phyloP scores from a whole-genome alignment of 2,329 filamentous ascomycete genomes.

The Blumeria hordei region DNA sequence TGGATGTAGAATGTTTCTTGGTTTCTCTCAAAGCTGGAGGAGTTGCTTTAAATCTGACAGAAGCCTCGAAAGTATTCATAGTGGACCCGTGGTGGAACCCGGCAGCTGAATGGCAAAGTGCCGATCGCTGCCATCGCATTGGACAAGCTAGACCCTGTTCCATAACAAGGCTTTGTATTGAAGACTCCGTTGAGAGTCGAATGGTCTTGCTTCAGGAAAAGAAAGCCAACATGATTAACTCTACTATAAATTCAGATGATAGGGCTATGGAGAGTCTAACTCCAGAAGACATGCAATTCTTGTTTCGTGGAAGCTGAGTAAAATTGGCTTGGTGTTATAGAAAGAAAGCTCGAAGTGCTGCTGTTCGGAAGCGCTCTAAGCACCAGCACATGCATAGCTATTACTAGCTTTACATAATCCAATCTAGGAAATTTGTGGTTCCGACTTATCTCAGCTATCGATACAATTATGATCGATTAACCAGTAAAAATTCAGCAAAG shows the following conservation, averaged over 20 bases:
- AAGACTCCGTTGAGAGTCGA: constrained; percentile 86
- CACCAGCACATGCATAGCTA: too few relatives aligned
- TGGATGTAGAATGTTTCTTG: constrained; percentile 84
- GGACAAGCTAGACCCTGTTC: constrained; percentile 84
- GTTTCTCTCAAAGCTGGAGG: constrained; percentile 92
- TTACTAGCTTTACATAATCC: too few relatives aligned
- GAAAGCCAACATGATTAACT: constrained; percentile 94
- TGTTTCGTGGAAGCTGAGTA: constrained; percentile 51
- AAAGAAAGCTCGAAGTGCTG: too few relatives aligned
- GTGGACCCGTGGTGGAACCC: constrained; percentile 99
- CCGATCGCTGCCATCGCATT: constrained; percentile 82
- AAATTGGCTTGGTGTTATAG: neutral
- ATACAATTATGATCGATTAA: too few relatives aligned
- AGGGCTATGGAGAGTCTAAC: constrained; percentile 77
- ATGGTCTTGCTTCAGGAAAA: constrained; percentile 96
- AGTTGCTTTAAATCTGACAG: constrained; percentile 83
- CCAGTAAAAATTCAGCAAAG: too few relatives aligned
- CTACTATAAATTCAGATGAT: constrained; percentile 85
- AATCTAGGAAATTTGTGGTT: too few relatives aligned
- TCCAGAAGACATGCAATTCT: constrained; percentile 80
- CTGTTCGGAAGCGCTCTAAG: too few relatives aligned
- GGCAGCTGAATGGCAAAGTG: constrained; percentile 98
- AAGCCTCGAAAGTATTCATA: constrained; percentile 86
- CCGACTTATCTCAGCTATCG: too few relatives aligned
- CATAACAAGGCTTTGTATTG: constrained; percentile 84